phyloP scores from a whole-genome alignment of 169 alveolate species.

The Babesia sp. region DNA sequence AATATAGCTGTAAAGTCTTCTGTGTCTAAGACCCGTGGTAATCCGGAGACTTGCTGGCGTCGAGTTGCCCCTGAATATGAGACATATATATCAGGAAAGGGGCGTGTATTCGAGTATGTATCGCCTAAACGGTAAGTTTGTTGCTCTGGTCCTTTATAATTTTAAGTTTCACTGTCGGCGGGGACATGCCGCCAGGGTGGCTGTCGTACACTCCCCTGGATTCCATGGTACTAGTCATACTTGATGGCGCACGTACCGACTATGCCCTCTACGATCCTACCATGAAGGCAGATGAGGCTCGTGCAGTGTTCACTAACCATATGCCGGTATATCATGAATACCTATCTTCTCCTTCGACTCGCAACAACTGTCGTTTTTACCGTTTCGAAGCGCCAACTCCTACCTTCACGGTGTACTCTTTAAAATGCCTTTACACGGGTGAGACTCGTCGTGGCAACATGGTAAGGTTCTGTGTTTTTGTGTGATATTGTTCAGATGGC shows the following conservation, averaged over 20 bases:
- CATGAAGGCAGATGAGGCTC: slow-evolving; percentile 18
- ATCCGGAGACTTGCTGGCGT: slow-evolving; percentile 49
- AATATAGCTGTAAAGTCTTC: slow-evolving; percentile 5
- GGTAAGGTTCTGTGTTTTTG: slow-evolving; percentile 29
- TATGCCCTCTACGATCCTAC: slow-evolving; percentile 70
- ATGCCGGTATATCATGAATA: slow-evolving; percentile 62
- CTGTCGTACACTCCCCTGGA: slow-evolving; percentile 66
- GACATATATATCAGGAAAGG: neutral
- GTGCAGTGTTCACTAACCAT: slow-evolving; percentile 59
- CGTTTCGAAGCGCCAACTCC: slow-evolving; percentile 70
- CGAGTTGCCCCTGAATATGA: slow-evolving; percentile 55
- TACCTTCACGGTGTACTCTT: slow-evolving; percentile 64
- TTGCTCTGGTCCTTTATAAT: neutral
- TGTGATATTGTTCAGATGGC: slow-evolving; percentile 1
- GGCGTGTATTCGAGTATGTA: slow-evolving; percentile 29
- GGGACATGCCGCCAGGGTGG: slow-evolving; percentile 64
- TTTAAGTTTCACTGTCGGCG: slow-evolving; percentile 29
- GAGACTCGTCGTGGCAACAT: slow-evolving; percentile 63
- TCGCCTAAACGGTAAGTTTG: slow-evolving; percentile 17
- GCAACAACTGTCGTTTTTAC: slow-evolving; percentile 35
- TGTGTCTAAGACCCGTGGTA: slow-evolving; percentile 19
- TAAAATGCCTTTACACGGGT: slow-evolving; percentile 68
- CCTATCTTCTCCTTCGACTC: slow-evolving; percentile 16
- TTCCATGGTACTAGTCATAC: slow-evolving; percentile 36
- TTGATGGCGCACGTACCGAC: slow-evolving; percentile 72